These are phyloP conservation scores for Salisapilia sapeloensis DNA, from an alignment of 352 stramenopile species.

Conservation along the genomic window DNA sequence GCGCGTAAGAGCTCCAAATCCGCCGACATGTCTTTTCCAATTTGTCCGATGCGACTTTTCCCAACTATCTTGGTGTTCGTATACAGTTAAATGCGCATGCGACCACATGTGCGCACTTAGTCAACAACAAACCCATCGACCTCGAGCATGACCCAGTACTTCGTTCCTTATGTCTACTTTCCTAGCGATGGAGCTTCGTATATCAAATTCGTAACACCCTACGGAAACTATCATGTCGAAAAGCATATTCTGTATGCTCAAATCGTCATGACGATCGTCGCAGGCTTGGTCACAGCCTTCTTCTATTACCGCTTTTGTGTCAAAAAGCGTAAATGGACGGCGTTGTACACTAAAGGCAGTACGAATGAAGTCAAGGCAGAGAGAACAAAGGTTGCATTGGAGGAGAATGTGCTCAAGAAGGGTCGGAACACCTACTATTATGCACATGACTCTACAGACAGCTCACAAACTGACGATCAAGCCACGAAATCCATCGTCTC, in stretches of 20 bases:
- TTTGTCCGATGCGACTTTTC: too few relatives aligned
- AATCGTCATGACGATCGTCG: conserved; percentile 10
- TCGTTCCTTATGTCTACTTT: conserved; percentile 63
- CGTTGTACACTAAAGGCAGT: background rate
- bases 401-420: conserved; percentile 50
- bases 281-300: conserved; percentile 3
- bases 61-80: too few relatives aligned
- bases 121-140: background rate
- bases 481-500: conserved; percentile 42
- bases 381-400: conserved; percentile 15
- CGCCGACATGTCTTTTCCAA: conserved; percentile 59
- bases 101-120: too few relatives aligned
- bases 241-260: conserved; percentile 27
- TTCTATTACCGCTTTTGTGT: background rate
- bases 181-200: conserved; percentile 31
- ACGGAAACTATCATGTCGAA: conserved; percentile 38
- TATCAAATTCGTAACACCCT: conserved; percentile 54
- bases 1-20: conserved; percentile 51
- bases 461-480: conserved; percentile 5
- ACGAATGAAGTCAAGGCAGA: conserved; percentile 10
- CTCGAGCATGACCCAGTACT: conserved; percentile 9
- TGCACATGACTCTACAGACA: conserved; percentile 19
- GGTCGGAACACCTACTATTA: conserved; percentile 81
- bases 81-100: too few relatives aligned
- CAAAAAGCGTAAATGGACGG: conserved; percentile 1